Conservation (phyloP, 2,329 filamentous ascomycete species). For the Scolecobasidium constrictum region DNA sequence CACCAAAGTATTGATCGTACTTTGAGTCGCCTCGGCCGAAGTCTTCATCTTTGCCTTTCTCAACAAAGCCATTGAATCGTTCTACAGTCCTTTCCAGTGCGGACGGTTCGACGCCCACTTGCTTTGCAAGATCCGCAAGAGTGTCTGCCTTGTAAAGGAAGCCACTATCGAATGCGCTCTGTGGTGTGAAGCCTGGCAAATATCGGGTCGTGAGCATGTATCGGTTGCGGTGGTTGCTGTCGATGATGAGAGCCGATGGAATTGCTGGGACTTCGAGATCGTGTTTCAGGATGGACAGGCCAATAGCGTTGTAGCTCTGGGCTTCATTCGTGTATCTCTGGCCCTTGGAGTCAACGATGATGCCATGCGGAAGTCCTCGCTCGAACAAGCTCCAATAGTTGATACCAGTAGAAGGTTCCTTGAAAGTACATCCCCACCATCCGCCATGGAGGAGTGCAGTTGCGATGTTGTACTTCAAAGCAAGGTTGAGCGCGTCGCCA, state of each 20-base stretch:
- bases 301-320: slow-evolving; percentile 20
- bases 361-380: slow-evolving; percentile 21
- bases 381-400: slow-evolving; percentile 19
- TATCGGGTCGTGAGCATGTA: slow-evolving; percentile 18
- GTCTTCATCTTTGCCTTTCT: slow-evolving; percentile 21
- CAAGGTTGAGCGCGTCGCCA: slow-evolving; percentile 20
- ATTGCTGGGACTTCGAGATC: slow-evolving; percentile 15
- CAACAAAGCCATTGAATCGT: slow-evolving; percentile 20
- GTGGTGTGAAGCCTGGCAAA: slow-evolving; percentile 12
- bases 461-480: slow-evolving; percentile 19
- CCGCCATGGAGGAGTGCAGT: slow-evolving; percentile 23
- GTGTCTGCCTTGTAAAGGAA: slow-evolving; percentile 17
- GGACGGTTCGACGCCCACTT: slow-evolving; percentile 15
- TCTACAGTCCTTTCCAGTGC: slow-evolving; percentile 17
- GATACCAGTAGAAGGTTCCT: slow-evolving; percentile 16
- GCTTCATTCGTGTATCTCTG: slow-evolving; percentile 26
- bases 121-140: slow-evolving; percentile 17
- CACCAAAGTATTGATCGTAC: slow-evolving; percentile 24
- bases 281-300: slow-evolving; percentile 15
- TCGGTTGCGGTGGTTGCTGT: slow-evolving; percentile 20
- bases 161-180: slow-evolving; percentile 14
- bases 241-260: slow-evolving; percentile 23
- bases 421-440: slow-evolving; percentile 25
- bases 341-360: slow-evolving; percentile 24
- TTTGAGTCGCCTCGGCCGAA: slow-evolving; percentile 22